A percentile compares a stretch with the other conserved stretches of the same genome.
phyloP scores from a whole-genome alignment of 345 rosid genomes.

The Mercurialis annua region DNA sequence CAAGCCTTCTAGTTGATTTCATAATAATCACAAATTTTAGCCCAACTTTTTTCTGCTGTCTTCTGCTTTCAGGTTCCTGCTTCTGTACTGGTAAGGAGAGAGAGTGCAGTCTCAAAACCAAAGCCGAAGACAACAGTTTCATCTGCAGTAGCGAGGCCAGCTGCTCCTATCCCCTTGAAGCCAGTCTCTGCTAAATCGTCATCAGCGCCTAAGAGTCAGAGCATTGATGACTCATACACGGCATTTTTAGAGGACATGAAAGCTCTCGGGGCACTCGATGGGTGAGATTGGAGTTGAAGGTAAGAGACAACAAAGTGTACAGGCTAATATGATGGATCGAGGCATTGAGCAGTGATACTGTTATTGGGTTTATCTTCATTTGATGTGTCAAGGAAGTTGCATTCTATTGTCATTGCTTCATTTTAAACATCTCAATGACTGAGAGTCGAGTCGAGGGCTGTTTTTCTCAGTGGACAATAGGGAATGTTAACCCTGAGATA shows the following conservation, averaged over 20 bases:
- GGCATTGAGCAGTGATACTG: neutral
- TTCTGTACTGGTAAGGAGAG: constrained; percentile 92
- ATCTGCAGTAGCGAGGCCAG: constrained; percentile 34
- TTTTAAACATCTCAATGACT: constrained; percentile 3
- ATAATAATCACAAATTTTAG: neutral
- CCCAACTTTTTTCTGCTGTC: neutral
- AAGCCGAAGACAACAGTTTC: constrained; percentile 57
- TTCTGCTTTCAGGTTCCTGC: constrained; percentile 98
- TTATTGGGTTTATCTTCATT: neutral
- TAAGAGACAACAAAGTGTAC: neutral
- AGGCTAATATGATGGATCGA: neutral
- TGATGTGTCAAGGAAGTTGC: neutral
- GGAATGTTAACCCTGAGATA: neutral
- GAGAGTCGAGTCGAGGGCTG: constrained; percentile 4
- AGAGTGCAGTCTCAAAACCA: constrained; percentile 55
- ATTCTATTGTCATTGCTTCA: neutral
- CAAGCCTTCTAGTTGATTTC: neutral
- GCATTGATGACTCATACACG: constrained; percentile 82
- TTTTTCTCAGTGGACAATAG: neutral
- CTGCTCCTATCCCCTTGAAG: constrained; percentile 41
- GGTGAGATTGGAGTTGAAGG: constrained; percentile 31
- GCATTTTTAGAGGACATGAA: constrained; percentile 98
- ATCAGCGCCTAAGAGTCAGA: constrained; percentile 53
- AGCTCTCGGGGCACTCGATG: constrained; percentile 94
- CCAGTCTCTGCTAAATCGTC: constrained; percentile 42